phyloP scores from a whole-genome alignment of 2,329 filamentous ascomycete genomes.

The Beauveria medogensis region DNA sequence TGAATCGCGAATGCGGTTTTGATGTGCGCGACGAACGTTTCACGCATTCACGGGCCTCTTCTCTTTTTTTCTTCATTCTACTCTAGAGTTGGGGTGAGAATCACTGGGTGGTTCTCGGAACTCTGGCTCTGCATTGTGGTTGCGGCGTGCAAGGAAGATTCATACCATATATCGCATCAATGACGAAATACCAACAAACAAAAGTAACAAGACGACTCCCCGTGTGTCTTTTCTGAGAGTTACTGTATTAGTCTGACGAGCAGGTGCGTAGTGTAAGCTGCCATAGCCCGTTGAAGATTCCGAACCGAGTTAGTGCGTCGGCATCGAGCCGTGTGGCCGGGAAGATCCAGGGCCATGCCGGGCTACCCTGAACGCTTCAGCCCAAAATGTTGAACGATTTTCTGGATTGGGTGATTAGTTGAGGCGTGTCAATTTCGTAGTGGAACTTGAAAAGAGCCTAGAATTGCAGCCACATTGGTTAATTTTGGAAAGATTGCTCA shows the following conservation, averaged over 20 bases:
- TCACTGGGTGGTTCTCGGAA: conserved; percentile 28
- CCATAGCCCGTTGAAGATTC: not conserved
- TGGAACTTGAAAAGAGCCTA: not conserved
- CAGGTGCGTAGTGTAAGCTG: not conserved
- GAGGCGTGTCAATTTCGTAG: not conserved
- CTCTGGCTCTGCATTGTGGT: conserved; percentile 45
- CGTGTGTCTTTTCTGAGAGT: conserved; percentile 14
- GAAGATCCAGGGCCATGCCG: not conserved
- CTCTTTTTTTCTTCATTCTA: not conserved
- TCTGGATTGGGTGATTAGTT: not conserved
- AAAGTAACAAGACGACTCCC: conserved; percentile 14
- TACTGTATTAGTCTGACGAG: not conserved
- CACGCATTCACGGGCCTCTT: not conserved
- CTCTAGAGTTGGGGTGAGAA: not conserved
- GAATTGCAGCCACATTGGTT: too few species aligned
- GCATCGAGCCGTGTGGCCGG: not conserved
- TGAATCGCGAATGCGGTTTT: not conserved
- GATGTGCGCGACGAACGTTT: not conserved
- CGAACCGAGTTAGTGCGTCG: not conserved
- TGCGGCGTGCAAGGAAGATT: conserved; percentile 46
- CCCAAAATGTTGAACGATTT: not conserved
- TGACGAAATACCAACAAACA: conserved; percentile 27
- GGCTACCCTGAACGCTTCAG: not conserved
- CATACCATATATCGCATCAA: conserved; percentile 45
- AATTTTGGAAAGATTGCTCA: too few species aligned